A percentile compares a stretch with the other conserved stretches of the same genome.
Conservation (phyloP, 116 monocot genomes). For the Trichopus zeylanicus region DNA sequence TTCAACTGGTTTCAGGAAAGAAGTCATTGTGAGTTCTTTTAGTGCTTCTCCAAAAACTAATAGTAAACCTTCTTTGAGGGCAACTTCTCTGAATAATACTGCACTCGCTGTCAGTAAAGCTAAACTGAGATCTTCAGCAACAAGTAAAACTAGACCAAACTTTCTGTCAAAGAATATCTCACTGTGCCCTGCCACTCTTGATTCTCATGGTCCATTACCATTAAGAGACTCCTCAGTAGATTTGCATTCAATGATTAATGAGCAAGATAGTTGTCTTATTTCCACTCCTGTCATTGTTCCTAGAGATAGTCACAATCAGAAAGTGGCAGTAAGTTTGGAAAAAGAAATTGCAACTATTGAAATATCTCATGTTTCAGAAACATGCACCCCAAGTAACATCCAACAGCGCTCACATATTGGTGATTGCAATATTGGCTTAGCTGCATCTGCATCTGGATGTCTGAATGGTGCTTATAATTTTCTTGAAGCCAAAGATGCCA, state of each 20-base stretch:
- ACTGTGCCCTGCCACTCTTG: conserved; percentile 12
- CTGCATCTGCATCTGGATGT: conserved; percentile 10
- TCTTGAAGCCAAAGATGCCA: conserved; percentile 10
- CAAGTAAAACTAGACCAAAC: conserved; percentile 11
- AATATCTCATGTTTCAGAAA: conserved; percentile 3
- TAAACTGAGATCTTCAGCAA: conserved; percentile 14
- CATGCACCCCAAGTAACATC: conserved; percentile 8
- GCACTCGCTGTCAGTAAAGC: conserved; percentile 17
- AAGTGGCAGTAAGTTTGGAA: conserved; percentile 9
- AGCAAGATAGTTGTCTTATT: conserved; percentile 17
- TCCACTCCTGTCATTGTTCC: conserved; percentile 47
- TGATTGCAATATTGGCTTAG: conserved; percentile 11
- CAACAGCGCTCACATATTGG: conserved; percentile 14
- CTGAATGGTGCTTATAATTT: conserved; percentile 11
- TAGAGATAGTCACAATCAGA: conserved; percentile 24
- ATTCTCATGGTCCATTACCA: conserved; percentile 21
- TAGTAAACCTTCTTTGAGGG: conserved; percentile 25
- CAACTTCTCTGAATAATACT: conserved; percentile 23
- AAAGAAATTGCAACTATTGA: conserved; percentile 15
- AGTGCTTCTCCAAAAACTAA: conserved; percentile 21
- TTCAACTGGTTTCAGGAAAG: conserved; percentile 29
- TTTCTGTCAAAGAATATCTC: conserved; percentile 16
- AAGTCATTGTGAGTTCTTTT: conserved; percentile 5
- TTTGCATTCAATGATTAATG: conserved; percentile 17
- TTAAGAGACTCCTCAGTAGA: conserved; percentile 19